A percentile compares a stretch with the other conserved stretches of the same genome.
These are phyloP conservation scores for Phlyctochytrium arcticum DNA, from an alignment of 192 early-diverging fungal genomes.

Conservation along the genomic window DNA sequence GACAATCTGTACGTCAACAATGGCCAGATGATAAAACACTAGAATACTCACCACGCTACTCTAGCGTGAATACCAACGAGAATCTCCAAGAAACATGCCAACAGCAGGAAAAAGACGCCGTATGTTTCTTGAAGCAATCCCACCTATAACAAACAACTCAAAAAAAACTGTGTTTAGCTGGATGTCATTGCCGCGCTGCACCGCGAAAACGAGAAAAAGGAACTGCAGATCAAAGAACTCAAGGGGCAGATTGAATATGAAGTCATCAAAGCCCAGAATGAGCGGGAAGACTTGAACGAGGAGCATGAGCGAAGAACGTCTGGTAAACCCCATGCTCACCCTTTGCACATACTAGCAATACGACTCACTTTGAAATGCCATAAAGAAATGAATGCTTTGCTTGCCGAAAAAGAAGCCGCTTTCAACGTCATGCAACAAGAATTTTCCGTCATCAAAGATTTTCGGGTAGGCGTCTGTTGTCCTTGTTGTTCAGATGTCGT, in stretches of 20 bases:
- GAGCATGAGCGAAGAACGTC: constrained; percentile 45
- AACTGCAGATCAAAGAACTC: constrained; percentile 40
- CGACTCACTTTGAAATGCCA: background rate
- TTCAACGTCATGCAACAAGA: constrained; percentile 61
- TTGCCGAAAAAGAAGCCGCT: constrained; percentile 56
- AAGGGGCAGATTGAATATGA: constrained; percentile 38
- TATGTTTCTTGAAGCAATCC: constrained; percentile 11
- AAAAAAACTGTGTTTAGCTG: constrained; percentile 31
- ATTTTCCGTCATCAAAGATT: constrained; percentile 62
- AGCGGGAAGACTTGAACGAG: constrained; percentile 34
- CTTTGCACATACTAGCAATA: background rate
- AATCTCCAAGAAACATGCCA: constrained; percentile 46
- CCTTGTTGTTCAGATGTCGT: background rate
- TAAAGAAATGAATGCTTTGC: constrained; percentile 40
- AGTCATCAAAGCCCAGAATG: constrained; percentile 20
- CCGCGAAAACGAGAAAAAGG: constrained; percentile 50
- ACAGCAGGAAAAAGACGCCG: constrained; percentile 60
- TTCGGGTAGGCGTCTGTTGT: constrained; percentile 36
- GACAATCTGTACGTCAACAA: constrained; percentile 35
- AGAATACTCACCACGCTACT: too few species aligned
- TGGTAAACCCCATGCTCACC: constrained; percentile 19
- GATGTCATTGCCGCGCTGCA: constrained; percentile 61
- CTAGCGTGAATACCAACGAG: constrained; percentile 45
- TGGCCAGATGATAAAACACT: too few species aligned
- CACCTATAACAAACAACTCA: background rate